Conservation (phyloP, 129 eudicot genomes). For the Tagetes patula region DNA sequence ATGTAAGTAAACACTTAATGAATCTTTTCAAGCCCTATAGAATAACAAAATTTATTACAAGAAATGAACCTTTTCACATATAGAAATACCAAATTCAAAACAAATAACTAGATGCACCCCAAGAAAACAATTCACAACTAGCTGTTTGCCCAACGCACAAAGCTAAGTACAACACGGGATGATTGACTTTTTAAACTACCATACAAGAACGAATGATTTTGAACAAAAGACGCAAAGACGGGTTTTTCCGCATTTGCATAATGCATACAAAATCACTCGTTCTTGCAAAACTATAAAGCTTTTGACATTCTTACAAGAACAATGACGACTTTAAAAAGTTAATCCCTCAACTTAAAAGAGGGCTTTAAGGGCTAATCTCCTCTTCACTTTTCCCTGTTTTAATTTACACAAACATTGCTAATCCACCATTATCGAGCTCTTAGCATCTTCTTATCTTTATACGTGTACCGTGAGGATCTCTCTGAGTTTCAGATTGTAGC, state of each 20-base stretch:
- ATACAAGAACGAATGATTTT: constrained; percentile 2
- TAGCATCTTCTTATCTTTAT: constrained; percentile 27
- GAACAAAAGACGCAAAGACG: background rate
- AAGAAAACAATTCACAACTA: background rate
- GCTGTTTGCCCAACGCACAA: background rate
- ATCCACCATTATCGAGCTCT: constrained; percentile 25
- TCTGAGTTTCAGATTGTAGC: constrained; percentile 16
- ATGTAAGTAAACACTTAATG: too few relatives aligned
- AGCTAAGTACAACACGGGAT: constrained; percentile 21
- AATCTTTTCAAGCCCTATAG: too few relatives aligned
- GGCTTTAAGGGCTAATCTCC: background rate
- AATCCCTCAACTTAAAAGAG: background rate
- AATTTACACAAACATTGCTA: constrained; percentile 31
- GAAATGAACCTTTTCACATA: background rate
- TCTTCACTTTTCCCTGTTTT: constrained; percentile 28
- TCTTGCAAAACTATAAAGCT: constrained; percentile 17
- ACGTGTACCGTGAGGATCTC: background rate
- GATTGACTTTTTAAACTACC: constrained; percentile 14
- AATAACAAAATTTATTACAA: background rate
- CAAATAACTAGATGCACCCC: background rate
- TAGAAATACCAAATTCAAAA: constrained; percentile 8
- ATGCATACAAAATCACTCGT: constrained; percentile 8
- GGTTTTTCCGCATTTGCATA: constrained; percentile 7
- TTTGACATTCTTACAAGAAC: constrained; percentile 22
- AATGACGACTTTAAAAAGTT: constrained; percentile 14